Base-by-base conservation (phyloP, 1,139 yeast genomes). In the Eremothecium cymbalariae region DNA sequence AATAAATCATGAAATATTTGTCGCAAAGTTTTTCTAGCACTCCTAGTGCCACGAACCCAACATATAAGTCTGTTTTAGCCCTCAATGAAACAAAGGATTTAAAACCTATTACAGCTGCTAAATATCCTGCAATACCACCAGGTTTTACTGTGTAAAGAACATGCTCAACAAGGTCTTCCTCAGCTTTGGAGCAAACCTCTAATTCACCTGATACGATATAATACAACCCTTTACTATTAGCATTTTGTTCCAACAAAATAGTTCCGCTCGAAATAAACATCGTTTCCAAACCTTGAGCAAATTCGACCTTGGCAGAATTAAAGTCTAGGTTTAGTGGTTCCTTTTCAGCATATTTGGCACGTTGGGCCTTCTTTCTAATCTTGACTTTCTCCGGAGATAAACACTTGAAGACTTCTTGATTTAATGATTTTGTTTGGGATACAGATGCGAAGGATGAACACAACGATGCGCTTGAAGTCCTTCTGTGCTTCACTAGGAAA, bases 51-150 rank as follows among this genome's bases (percentile, higher is more conserved):
- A 90, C 57, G 46, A 77, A 76, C 0, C 94, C 97, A 8, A 82
- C 79, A 47, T 80, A 73, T 0, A 72, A 67, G 30, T 74, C 75
- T 0, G 71, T 60, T 17, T 64, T 61, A 2, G 93, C 80, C 32
- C 62, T 69, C 4, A 88, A 70, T 17, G 77, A 72, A 2, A 79
- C 88, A 48, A 85, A 74, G 0, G 96, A 83, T 41, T 78, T 73
- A 45, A 80, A 76, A 0, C 95, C 94, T 9, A 86, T 71, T 12
- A 86, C 62, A 0, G 94, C 72, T 2, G 94, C 84, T 34, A 88
- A 59, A 51, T 84, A 88, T 0, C 98, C 97, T 0, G 93, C 93
- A 13, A 90, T 59, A 2, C 94, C 94, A 4, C 97, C 97, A 3
- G 80, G 66, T 20, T 68, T 62, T 2, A 85, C 78, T 0, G 75